Percentiles rank a stretch among this genome's conserved stretches.
Conservation (phyloP, 352 stramenopile genomes). For the Globisporangium takayamanum region DNA sequence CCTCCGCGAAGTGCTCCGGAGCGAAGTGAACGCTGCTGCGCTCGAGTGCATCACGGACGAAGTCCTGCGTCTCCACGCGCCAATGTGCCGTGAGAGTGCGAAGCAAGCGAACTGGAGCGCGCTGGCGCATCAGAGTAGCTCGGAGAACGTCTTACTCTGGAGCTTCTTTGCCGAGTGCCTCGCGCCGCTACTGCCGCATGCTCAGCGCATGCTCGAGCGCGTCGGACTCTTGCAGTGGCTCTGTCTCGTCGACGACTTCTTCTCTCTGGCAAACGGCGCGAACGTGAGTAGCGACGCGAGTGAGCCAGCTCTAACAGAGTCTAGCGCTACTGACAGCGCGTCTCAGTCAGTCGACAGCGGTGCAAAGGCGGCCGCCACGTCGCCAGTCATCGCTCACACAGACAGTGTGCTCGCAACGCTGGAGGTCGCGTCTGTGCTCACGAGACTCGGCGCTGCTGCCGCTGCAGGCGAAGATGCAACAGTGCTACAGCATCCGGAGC, state of each 20-base stretch:
- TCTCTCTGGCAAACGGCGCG: not conserved
- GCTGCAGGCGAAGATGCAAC: not conserved
- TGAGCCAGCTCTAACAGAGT: not conserved
- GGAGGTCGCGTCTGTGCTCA: conserved; percentile 6
- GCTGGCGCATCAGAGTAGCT: not conserved
- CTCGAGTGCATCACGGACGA: conserved; percentile 15
- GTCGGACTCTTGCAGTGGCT: conserved; percentile 9
- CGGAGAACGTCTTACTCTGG: conserved; percentile 26
- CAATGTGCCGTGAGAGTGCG: conserved; percentile 9
- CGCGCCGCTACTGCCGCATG: conserved; percentile 1
- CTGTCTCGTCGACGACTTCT: conserved; percentile 14
- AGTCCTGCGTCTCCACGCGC: conserved; percentile 14
- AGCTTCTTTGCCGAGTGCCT: conserved; percentile 16
- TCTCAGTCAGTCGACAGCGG: not conserved
- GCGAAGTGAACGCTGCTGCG: conserved; percentile 24
- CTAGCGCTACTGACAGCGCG: not conserved
- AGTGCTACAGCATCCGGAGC: not conserved
- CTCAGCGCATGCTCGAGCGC: conserved; percentile 1
- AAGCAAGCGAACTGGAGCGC: not conserved
- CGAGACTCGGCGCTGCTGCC: not conserved
- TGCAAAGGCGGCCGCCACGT: no score
- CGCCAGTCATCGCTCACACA: not conserved
- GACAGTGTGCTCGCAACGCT: conserved; percentile 1
- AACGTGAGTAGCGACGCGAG: not conserved
- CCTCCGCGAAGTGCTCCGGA: conserved; percentile 37